A percentile compares a stretch with the other conserved stretches of the same genome.
phyloP scores from a whole-genome alignment of 2,329 filamentous ascomycete genomes.

The Dothideomycetes sp. region DNA sequence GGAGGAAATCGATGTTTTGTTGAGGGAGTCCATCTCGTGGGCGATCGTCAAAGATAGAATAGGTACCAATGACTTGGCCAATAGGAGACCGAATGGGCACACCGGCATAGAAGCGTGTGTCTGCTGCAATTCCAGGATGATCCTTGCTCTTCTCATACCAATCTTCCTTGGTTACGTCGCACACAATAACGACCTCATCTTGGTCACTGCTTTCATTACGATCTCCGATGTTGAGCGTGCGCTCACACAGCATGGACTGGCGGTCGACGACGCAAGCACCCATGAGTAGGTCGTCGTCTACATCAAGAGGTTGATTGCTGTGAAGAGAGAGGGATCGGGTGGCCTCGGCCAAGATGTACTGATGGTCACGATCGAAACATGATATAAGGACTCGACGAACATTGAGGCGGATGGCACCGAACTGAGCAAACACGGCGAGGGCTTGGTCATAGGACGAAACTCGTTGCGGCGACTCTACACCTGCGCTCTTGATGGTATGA shows the following conservation, averaged over 20 bases:
- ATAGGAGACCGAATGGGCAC: slow-evolving; percentile 53
- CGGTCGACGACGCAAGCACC: slow-evolving; percentile 20
- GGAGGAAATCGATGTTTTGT: slow-evolving; percentile 46
- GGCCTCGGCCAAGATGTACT: slow-evolving; percentile 44
- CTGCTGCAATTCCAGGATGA: background rate
- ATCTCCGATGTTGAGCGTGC: slow-evolving; percentile 3
- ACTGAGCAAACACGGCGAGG: slow-evolving; percentile 28
- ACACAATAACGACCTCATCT: slow-evolving; percentile 1
- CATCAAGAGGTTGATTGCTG: slow-evolving; percentile 26
- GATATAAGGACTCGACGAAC: slow-evolving; percentile 31
- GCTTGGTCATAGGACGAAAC: slow-evolving; percentile 30
- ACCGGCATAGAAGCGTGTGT: slow-evolving; percentile 42
- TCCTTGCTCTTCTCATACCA: background rate
- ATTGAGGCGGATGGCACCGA: slow-evolving; percentile 29
- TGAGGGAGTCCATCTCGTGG: slow-evolving; percentile 42
- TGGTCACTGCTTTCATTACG: slow-evolving; percentile 14
- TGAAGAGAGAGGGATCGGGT: slow-evolving; percentile 34
- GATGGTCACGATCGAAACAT: slow-evolving; percentile 40
- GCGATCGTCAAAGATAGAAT: slow-evolving; percentile 50
- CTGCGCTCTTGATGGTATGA: slow-evolving; percentile 1
- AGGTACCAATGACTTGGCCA: slow-evolving; percentile 51
- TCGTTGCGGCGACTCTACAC: background rate
- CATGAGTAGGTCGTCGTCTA: slow-evolving; percentile 28
- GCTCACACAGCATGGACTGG: slow-evolving; percentile 15
- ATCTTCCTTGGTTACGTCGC: background rate